Conservation (phyloP, 164 flowering plant genomes). For the Nelumbo lutea region DNA sequence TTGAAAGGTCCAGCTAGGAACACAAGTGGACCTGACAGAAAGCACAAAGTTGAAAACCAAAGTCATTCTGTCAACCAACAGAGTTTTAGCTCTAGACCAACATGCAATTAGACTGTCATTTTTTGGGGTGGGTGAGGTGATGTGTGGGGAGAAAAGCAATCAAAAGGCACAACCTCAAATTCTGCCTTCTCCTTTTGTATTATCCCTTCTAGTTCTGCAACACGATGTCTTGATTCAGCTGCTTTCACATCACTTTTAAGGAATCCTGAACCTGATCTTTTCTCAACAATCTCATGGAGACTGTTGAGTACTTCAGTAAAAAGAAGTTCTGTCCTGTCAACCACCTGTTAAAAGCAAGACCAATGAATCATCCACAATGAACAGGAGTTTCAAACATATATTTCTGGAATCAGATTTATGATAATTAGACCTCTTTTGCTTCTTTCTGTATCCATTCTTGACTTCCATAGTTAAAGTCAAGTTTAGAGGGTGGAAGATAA, state of each 20-base stretch:
- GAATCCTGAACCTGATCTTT: conserved; percentile 24
- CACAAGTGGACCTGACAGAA: not conserved
- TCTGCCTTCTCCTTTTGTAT: conserved; percentile 71
- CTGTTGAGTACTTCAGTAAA: conserved; percentile 76
- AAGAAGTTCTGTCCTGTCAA: conserved; percentile 54
- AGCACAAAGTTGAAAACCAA: not conserved
- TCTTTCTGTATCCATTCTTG: conserved; percentile 90
- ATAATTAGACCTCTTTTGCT: conserved; percentile 59
- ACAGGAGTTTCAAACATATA: not conserved
- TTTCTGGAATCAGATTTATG: not conserved
- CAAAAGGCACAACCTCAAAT: conserved; percentile 57
- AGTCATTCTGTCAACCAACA: not conserved
- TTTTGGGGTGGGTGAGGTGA: too few relatives aligned
- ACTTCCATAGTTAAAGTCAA: conserved; percentile 65
- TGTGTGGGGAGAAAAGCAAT: not conserved
- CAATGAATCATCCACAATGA: conserved; percentile 11
- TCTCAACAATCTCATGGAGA: conserved; percentile 54
- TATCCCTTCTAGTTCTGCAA: conserved; percentile 59
- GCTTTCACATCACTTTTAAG: conserved; percentile 23
- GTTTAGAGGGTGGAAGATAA: conserved; percentile 75
- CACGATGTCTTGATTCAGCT: conserved; percentile 44
- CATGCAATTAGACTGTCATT: too few relatives aligned
- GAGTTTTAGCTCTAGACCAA: too few relatives aligned
- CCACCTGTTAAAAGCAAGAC: conserved; percentile 44
- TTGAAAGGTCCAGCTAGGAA: not conserved